A percentile compares a stretch with the other conserved stretches of the same genome.
These are phyloP conservation scores for Suillus weaverae DNA, from an alignment of 768 basidiomycete genomes.

Conservation along the genomic window DNA sequence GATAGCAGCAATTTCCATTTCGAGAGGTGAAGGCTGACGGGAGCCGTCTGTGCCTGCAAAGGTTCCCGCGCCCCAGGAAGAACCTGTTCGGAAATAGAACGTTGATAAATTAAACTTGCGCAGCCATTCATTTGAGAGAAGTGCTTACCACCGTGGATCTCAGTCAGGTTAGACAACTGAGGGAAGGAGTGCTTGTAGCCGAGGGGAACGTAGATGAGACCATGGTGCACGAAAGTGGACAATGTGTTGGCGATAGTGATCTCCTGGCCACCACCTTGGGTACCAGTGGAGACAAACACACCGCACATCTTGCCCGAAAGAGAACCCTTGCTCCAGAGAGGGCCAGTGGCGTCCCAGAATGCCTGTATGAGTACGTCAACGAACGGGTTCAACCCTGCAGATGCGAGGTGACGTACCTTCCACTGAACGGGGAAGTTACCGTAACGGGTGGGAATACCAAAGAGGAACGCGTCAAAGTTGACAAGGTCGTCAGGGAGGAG, in stretches of 20 bases:
- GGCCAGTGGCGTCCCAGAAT: conserved; percentile 53
- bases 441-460: conserved; percentile 47
- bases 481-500: conserved; percentile 15
- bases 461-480: conserved; percentile 40
- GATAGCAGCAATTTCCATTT: conserved; percentile 54
- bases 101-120: neutral
- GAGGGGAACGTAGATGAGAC: conserved; percentile 52
- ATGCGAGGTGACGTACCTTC: conserved; percentile 43
- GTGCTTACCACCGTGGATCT: conserved; percentile 47
- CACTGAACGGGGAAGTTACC: conserved; percentile 51
- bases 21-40: conserved; percentile 59
- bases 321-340: conserved; percentile 42
- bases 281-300: conserved; percentile 46
- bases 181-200: conserved; percentile 47
- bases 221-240: conserved; percentile 56
- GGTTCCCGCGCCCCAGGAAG: conserved; percentile 82
- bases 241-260: conserved; percentile 37
- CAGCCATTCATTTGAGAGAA: neutral
- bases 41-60: conserved; percentile 54
- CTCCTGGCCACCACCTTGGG: conserved; percentile 51
- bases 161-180: conserved; percentile 39
- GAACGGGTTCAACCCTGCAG: neutral
- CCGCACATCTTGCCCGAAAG: conserved; percentile 48
- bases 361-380: conserved; percentile 31
- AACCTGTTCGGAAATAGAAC: conserved; percentile 42